A percentile compares a stretch with the other conserved stretches of the same genome.
Conservation (phyloP, 2,329 filamentous ascomycete genomes). For the Colletotrichum sp. region DNA sequence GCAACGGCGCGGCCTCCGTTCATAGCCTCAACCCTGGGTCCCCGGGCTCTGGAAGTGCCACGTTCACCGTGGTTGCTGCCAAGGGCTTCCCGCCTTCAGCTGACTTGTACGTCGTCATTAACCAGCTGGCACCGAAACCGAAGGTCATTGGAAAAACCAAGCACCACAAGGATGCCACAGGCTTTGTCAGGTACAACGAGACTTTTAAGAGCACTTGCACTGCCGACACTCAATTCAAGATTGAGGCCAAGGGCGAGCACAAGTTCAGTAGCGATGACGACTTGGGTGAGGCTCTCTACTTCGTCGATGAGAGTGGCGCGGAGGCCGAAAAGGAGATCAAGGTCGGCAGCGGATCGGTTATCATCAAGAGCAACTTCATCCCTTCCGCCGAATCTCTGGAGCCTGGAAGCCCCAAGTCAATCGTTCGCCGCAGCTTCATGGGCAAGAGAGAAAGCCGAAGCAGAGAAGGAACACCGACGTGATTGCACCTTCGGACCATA, state of each 20-base stretch:
- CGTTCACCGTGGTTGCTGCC: constrained; percentile 80
- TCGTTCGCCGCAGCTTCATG: constrained; percentile 59
- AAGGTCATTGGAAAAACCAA: constrained; percentile 94
- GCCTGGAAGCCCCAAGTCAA: constrained; percentile 51
- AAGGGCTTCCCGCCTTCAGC: constrained; percentile 77
- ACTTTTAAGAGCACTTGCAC: constrained; percentile 79
- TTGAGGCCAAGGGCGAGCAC: constrained; percentile 85
- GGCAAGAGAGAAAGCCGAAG: constrained; percentile 61
- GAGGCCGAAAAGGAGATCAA: constrained; percentile 75
- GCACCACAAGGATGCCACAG: constrained; percentile 76
- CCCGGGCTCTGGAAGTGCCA: constrained; percentile 75
- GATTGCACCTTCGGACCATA: neutral
- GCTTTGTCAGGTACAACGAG: constrained; percentile 75
- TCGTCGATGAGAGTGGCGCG: constrained; percentile 80
- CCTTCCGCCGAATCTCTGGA: constrained; percentile 41
- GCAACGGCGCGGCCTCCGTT: constrained; percentile 69
- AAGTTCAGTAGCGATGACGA: constrained; percentile 84
- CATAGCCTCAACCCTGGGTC: constrained; percentile 66
- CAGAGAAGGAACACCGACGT: constrained; percentile 39
- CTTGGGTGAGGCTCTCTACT: constrained; percentile 86
- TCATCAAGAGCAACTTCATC: constrained; percentile 76
- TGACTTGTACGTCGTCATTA: constrained; percentile 80
- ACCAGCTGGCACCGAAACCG: constrained; percentile 68
- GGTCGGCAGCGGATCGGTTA: constrained; percentile 75
- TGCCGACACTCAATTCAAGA: constrained; percentile 84